Evolutionary conservation across 2,329 filamentous ascomycete species (phyloP), one percentile per base, ranked within the genome.

Genomic region (Fusarium chaquense): DNA sequence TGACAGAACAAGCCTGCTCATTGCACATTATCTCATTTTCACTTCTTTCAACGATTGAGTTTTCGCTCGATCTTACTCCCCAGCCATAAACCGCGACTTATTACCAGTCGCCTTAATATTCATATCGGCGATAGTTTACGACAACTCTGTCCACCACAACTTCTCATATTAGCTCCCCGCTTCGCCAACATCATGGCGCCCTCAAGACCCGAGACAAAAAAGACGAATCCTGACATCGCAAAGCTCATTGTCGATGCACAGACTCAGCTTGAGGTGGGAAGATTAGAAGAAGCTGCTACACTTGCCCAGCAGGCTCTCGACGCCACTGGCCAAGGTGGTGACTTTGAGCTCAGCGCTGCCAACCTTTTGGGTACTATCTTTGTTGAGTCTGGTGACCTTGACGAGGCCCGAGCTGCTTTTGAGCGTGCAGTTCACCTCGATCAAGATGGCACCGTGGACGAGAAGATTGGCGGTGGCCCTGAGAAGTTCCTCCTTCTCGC

Each of bases 401-500:
- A 95, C 55, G 82, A 87, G 18, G 95, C 95, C 43, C 86, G 91
- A 62, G 81, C 84, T 47, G 90, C 89, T 75, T 97, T 98, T 75
- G 79, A 89, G 64, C 85, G 87, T 46, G 93, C 96, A 0, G 91
- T 91, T 38, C 83, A 86, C 56, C 86, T 96, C 36, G 96, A 99
- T 77, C 86, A 90, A 26, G 88, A 94, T 60, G 96, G 95, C 20
- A 81, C 83, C 40, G 82, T 89, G 62, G 87, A 91, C 20, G 91
- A 93, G 75, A 86, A 88, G 40, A 79, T 90, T 53, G 94, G 94
- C 50, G 93, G 93, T 30, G 94, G 94, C 1, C 89, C 94, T 0
- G 95, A 98, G 77, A 98, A 98, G 82, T 98, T 98, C 76, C 82
- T 98, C 50, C 97, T 94, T 88, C 84, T 99, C 62, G 96, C 96